Conservation (phyloP, 257 asterid genomes). For the Phtheirospermum japonicum region DNA sequence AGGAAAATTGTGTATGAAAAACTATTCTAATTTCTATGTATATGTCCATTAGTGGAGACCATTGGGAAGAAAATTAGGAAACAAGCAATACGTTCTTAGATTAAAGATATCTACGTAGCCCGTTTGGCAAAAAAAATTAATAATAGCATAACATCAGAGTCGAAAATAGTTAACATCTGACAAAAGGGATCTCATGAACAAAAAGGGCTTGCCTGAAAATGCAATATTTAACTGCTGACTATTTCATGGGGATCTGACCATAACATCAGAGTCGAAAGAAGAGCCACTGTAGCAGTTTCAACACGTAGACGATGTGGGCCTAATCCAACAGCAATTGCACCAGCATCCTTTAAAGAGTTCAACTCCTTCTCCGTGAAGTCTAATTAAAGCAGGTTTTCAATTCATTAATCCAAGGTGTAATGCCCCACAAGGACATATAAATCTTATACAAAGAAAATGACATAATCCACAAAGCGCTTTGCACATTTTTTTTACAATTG, state of each 20-base stretch:
- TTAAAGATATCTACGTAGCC: not conserved
- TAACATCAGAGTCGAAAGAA: slow-evolving; percentile 74
- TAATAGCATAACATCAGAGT: not conserved
- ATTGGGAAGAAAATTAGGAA: not conserved
- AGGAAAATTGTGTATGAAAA: too few relatives aligned
- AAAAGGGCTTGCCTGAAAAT: slow-evolving; percentile 41
- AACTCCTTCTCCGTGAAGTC: slow-evolving; percentile 78
- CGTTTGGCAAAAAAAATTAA: not conserved
- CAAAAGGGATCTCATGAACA: slow-evolving; percentile 13
- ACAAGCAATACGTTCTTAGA: not conserved
- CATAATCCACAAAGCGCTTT: too few relatives aligned
- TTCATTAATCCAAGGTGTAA: not conserved
- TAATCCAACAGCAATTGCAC: slow-evolving; percentile 72
- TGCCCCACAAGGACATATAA: not conserved
- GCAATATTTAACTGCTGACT: slow-evolving; percentile 27
- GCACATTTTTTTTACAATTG: too few relatives aligned
- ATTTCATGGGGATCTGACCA: slow-evolving; percentile 65
- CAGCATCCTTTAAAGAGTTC: slow-evolving; percentile 61
- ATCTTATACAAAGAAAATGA: not conserved
- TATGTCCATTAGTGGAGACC: not conserved
- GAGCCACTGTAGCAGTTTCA: slow-evolving; percentile 87
- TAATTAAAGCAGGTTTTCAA: slow-evolving; percentile 28
- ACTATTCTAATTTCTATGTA: not conserved
- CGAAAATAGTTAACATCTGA: not conserved
- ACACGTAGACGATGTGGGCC: slow-evolving; percentile 94